These are phyloP conservation scores for Phytophthora sojae DNA, from an alignment of 352 stramenopile genomes.

Conservation along the genomic window DNA sequence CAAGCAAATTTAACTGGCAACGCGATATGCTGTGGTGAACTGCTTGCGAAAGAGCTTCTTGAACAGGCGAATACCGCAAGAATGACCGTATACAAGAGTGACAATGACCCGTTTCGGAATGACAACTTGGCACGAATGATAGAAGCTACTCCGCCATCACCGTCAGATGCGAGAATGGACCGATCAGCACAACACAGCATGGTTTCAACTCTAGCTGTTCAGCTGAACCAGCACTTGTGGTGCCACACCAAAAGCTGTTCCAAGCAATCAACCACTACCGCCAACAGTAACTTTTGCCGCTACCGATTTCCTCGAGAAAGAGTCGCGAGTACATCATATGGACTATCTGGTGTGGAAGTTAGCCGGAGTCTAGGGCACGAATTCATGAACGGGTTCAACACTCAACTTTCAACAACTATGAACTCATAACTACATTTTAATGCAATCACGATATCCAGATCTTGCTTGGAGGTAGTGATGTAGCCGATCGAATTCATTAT, in stretches of 20 bases:
- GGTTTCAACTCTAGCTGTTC: neutral
- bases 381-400: conserved; percentile 15
- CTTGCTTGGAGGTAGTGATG: neutral
- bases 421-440: conserved; percentile 12
- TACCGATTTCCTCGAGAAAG: conserved; percentile 6
- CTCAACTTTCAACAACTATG: no score
- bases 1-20: neutral
- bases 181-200: conserved; percentile 1
- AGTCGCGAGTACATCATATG: neutral
- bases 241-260: conserved; percentile 13
- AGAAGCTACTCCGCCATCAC: neutral
- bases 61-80: neutral
- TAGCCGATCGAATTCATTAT: conserved; percentile 4
- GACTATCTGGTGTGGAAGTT: neutral
- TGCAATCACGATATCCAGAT: neutral
- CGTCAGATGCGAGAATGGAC: neutral
- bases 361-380: neutral
- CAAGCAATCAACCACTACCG: neutral
- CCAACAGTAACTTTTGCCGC: neutral
- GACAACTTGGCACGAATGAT: conserved; percentile 1
- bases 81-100: neutral
- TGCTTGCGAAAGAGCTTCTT: neutral
- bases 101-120: conserved; percentile 14
- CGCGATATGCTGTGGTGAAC: neutral
- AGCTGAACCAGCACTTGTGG: conserved; percentile 6